Percentiles rank a stretch among this genome's conserved stretches.
Evolutionary conservation across 75 land plant genomes (phyloP).

Genomic region (Isoetes taiwanensis): DNA sequence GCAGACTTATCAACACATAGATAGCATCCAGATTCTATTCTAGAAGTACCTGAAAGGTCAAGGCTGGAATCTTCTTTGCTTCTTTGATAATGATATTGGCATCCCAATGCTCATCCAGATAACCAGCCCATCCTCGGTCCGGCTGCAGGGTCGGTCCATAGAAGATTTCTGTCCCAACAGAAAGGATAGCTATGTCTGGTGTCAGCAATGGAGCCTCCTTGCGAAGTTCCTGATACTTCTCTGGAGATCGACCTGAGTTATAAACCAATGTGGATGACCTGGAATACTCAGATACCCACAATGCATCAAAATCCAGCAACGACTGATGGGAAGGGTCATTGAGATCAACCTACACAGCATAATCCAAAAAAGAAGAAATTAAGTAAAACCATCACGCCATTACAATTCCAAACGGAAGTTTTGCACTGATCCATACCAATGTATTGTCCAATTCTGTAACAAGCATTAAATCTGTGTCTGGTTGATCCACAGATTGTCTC

Average conservation of each 20-base stretch:
- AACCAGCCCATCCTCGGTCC: slow-evolving; percentile 23
- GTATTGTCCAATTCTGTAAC: slow-evolving; percentile 38
- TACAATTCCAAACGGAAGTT: background rate
- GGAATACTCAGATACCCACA: slow-evolving; percentile 37
- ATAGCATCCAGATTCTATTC: too few relatives aligned
- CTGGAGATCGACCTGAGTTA: slow-evolving; percentile 31
- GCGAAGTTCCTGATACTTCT: slow-evolving; percentile 21
- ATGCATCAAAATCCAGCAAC: slow-evolving; percentile 24
- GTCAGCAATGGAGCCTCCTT: slow-evolving; percentile 26
- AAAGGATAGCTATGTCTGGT: slow-evolving; percentile 25
- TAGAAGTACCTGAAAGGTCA: slow-evolving; percentile 31
- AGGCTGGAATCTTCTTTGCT: slow-evolving; percentile 15
- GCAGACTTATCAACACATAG: too few relatives aligned
- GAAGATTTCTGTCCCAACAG: slow-evolving; percentile 40
- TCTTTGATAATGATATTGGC: slow-evolving; percentile 28
- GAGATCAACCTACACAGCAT: slow-evolving; percentile 37
- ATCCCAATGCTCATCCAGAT: slow-evolving; percentile 30
- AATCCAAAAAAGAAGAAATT: too few relatives aligned
- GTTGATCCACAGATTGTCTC: too few relatives aligned
- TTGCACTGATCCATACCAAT: slow-evolving; percentile 17
- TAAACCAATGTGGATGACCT: slow-evolving; percentile 25
- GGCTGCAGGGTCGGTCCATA: slow-evolving; percentile 25
- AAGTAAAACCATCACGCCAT: background rate
- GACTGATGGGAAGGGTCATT: slow-evolving; percentile 22
- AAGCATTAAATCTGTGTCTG: too few relatives aligned